Conservation (phyloP, 768 basidiomycete species). For the Trametes cubensis region DNA sequence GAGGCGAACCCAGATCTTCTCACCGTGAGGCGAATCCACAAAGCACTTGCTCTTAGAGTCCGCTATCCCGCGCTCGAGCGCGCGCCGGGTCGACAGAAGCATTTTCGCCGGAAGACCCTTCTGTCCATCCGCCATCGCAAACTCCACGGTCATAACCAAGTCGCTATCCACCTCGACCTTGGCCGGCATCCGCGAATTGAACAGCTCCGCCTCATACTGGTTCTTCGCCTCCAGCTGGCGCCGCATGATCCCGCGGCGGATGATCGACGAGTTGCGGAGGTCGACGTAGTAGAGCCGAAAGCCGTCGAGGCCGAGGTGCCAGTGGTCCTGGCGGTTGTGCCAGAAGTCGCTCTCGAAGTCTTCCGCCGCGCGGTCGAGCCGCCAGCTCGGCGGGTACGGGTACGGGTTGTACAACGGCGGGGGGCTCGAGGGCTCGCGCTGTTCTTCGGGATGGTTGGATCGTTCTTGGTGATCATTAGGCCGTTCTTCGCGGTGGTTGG, state of each 20-base stretch:
- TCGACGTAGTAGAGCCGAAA: background rate
- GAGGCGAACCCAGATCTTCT: conserved; percentile 17
- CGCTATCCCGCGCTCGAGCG: conserved; percentile 8
- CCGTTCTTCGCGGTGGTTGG: too few relatives aligned
- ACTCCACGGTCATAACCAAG: background rate
- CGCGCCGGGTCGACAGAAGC: conserved; percentile 12
- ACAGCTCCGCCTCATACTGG: conserved; percentile 7
- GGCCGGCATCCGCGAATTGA: background rate
- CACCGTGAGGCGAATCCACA: background rate
- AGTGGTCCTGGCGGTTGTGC: conserved; percentile 11
- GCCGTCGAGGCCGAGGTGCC: conserved; percentile 5
- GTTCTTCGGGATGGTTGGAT: too few relatives aligned
- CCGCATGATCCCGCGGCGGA: background rate
- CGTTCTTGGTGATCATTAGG: too few relatives aligned
- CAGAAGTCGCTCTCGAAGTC: conserved; percentile 4
- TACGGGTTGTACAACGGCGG: conserved; percentile 18
- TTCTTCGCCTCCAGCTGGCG: conserved; percentile 1
- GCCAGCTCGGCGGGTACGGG: conserved; percentile 12
- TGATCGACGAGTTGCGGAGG: background rate
- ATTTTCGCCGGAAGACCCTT: conserved; percentile 14
- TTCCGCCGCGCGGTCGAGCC: background rate
- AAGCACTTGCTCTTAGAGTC: conserved; percentile 6
- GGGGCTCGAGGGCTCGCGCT: background rate
- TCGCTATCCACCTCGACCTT: background rate
- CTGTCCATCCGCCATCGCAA: conserved; percentile 2